Evolutionary conservation across 257 asterid species (phyloP).

Genomic region (Asclepias syriaca): DNA sequence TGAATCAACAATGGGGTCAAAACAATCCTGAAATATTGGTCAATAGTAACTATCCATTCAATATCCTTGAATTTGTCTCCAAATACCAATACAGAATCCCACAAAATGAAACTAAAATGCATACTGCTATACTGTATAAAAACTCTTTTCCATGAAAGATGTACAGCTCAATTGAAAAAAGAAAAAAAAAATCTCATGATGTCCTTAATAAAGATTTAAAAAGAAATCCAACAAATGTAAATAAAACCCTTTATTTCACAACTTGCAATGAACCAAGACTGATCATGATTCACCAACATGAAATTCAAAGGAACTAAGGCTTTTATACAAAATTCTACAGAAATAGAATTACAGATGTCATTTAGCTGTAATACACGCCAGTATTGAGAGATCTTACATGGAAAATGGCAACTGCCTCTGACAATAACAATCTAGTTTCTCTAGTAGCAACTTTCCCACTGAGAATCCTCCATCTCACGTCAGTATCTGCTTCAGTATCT

Average conservation of each 20-base stretch:
- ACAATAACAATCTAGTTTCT: conserved; percentile 70
- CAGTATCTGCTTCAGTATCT: conserved; percentile 39
- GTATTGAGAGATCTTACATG: conserved; percentile 53
- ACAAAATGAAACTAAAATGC: conserved; percentile 3
- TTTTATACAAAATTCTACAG: neutral
- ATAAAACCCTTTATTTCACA: neutral
- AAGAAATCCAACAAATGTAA: neutral
- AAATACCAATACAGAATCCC: neutral
- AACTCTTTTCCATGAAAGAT: neutral
- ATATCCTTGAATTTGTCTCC: neutral
- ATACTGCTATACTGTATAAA: neutral
- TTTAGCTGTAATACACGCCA: neutral
- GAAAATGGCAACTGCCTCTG: conserved; percentile 92
- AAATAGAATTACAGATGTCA: neutral
- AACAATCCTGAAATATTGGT: conserved; percentile 64
- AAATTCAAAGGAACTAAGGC: neutral
- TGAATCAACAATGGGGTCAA: conserved; percentile 89
- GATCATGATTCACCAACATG: neutral
- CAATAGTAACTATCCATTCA: conserved; percentile 19
- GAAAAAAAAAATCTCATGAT: neutral
- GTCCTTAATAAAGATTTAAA: neutral
- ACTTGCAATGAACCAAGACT: neutral
- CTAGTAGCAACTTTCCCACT: conserved; percentile 74
- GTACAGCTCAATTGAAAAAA: neutral
- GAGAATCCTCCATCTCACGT: conserved; percentile 91